Evolutionary conservation across 805 yeast species (phyloP).

Genomic region (Jamesozyma piceae): DNA sequence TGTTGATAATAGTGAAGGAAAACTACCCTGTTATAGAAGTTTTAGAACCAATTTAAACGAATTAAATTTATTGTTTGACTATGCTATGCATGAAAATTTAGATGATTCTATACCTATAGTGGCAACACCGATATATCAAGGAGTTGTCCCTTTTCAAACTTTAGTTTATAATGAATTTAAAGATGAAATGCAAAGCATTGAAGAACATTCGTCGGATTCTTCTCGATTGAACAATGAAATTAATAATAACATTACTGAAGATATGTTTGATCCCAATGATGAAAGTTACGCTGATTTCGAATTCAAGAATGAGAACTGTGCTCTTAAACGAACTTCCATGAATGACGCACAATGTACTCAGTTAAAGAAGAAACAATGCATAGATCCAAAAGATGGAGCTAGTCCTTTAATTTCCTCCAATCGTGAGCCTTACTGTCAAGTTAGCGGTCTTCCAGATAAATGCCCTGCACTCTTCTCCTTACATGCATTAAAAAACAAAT

Average conservation of each 20-base stretch:
- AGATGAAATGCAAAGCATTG: too few species aligned
- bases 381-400: too few species aligned
- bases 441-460: too few species aligned
- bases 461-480: too few species aligned
- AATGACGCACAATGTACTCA: too few species aligned
- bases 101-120: too few species aligned
- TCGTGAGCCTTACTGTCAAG: too few species aligned
- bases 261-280: not conserved
- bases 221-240: not conserved
- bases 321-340: too few species aligned
- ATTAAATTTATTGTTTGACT: constrained; percentile 13
- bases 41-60: constrained; percentile 13
- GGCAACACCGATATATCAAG: not conserved
- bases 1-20: not conserved
- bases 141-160: not conserved
- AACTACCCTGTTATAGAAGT: constrained; percentile 8
- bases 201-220: not conserved
- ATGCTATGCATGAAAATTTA: constrained; percentile 7
- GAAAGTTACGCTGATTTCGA: not conserved
- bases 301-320: too few species aligned
- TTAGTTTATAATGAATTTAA: not conserved
- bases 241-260: not conserved
- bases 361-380: too few species aligned
- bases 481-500: too few species aligned
- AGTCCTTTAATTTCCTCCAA: too few species aligned